Conservation (phyloP, 164 flowering plant species). For the Vitis labrusca region DNA sequence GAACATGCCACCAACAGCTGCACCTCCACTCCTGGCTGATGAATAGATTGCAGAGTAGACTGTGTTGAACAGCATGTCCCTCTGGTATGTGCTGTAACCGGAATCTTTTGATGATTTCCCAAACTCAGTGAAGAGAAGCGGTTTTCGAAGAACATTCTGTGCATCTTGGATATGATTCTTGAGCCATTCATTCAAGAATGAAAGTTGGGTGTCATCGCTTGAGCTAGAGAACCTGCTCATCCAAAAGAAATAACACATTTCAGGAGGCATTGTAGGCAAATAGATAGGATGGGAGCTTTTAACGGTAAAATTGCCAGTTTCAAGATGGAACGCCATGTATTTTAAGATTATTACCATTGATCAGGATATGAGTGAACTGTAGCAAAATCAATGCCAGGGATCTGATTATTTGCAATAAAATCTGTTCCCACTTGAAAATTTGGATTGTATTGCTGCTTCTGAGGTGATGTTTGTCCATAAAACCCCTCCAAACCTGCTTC, state of each 20-base stretch:
- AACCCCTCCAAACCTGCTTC: constrained; percentile 86
- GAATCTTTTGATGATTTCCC: constrained; percentile 61
- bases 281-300: background rate
- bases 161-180: constrained; percentile 64
- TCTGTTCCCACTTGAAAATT: constrained; percentile 65
- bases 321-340: background rate
- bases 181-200: constrained; percentile 66
- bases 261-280: background rate
- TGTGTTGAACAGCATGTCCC: constrained; percentile 48
- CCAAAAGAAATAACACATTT: background rate
- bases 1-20: constrained; percentile 70
- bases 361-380: constrained; percentile 84
- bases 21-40: constrained; percentile 68
- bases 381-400: constrained; percentile 68
- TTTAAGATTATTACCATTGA: constrained; percentile 49
- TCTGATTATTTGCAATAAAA: constrained; percentile 66
- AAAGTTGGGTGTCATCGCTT: constrained; percentile 46
- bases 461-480: constrained; percentile 46
- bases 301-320: no score
- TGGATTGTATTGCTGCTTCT: constrained; percentile 45
- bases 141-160: constrained; percentile 53
- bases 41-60: constrained; percentile 55
- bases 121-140: constrained; percentile 67
- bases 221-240: constrained; percentile 49
- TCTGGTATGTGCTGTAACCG: constrained; percentile 36